phyloP scores from a whole-genome alignment of 805 yeast species.

The Spathaspora gorwiae region DNA sequence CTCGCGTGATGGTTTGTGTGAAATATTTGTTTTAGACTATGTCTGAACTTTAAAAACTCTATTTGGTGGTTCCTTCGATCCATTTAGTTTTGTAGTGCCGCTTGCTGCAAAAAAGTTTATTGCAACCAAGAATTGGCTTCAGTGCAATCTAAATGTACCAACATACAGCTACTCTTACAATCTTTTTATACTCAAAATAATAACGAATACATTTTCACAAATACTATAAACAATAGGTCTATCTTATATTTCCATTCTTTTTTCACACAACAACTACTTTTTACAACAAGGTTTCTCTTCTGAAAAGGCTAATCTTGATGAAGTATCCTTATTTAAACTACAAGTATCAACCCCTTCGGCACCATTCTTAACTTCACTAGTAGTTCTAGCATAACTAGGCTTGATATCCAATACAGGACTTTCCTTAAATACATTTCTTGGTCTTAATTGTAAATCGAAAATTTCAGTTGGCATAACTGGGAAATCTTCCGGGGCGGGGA shows the following conservation, averaged over 20 bases:
- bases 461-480: constrained; percentile 88
- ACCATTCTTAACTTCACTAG: constrained; percentile 36
- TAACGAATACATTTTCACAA: too few species aligned
- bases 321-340: constrained; percentile 33
- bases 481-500: constrained; percentile 88
- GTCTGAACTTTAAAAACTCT: too few species aligned
- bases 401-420: constrained; percentile 74
- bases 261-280: neutral
- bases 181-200: too few species aligned
- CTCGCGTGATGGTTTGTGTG: too few species aligned
- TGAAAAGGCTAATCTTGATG: constrained; percentile 37
- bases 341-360: constrained; percentile 29
- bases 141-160: too few species aligned
- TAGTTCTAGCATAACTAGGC: constrained; percentile 50
- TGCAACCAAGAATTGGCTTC: too few species aligned
- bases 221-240: neutral
- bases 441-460: constrained; percentile 67
- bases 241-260: neutral
- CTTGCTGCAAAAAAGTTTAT: too few species aligned
- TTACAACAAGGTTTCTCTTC: constrained; percentile 18
- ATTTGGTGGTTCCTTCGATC: too few species aligned
- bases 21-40: too few species aligned
- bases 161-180: too few species aligned
- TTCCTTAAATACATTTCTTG: constrained; percentile 72
- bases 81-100: too few species aligned